Evolutionary conservation across 1,284 basidiomycete genomes (phyloP).

Genomic region (Leccinum huronense): DNA sequence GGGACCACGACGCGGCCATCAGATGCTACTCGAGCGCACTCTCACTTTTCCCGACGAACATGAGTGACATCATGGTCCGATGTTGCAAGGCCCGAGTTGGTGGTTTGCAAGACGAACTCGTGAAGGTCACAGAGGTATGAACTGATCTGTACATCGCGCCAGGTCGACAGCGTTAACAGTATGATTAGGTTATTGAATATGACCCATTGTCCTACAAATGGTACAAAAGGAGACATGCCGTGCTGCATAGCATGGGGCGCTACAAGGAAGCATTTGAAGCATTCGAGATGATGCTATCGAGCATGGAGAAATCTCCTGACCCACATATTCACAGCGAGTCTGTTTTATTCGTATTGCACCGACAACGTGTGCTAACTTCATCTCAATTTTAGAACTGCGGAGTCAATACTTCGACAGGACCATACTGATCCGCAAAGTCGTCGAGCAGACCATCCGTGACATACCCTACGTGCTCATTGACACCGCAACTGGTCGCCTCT

Average conservation of each 20-base stretch:
- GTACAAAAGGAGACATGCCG: not conserved
- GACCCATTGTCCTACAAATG: not conserved
- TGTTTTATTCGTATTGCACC: not conserved
- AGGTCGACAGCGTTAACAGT: not conserved
- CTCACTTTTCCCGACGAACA: not conserved
- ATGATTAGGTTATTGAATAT: not conserved
- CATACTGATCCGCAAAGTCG: not conserved
- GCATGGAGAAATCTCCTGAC: not conserved
- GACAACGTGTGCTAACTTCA: not conserved
- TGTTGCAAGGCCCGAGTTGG: not conserved
- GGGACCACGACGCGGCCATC: not conserved
- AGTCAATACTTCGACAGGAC: not conserved
- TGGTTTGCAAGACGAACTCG: not conserved
- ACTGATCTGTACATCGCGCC: not conserved
- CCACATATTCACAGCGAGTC: not conserved
- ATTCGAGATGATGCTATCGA: not conserved
- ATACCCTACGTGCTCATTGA: not conserved
- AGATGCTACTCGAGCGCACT: not conserved
- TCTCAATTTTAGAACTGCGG: not conserved
- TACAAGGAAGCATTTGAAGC: not conserved
- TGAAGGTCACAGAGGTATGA: not conserved
- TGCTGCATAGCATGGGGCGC: not conserved
- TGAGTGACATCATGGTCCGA: not conserved
- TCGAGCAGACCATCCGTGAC: not conserved
- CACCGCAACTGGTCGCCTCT: not conserved